Conservation (phyloP, 2,329 filamentous ascomycete genomes). For the Sarocladium brachiariae region DNA sequence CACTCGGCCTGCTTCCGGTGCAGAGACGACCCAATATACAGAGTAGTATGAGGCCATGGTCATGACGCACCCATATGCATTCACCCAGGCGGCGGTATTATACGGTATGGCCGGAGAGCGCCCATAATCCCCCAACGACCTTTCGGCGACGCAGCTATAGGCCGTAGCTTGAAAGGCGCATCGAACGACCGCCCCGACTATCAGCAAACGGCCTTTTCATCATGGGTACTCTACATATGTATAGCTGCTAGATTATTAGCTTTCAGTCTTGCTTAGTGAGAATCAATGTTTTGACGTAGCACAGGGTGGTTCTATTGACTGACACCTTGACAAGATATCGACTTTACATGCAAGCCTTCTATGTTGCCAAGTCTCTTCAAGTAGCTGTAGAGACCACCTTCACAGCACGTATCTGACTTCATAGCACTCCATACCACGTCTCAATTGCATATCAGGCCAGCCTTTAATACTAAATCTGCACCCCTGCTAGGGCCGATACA, state of each 20-base stretch:
- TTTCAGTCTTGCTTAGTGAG: not conserved
- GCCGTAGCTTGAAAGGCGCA: too few species aligned
- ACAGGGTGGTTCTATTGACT: not conserved
- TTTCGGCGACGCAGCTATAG: too few species aligned
- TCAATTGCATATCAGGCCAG: not conserved
- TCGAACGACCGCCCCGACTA: too few species aligned
- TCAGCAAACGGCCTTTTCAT: too few species aligned
- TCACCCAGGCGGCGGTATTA: too few species aligned
- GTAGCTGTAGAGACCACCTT: not conserved
- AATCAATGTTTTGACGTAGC: not conserved
- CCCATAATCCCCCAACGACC: too few species aligned
- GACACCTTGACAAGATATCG: not conserved
- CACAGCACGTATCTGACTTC: not conserved
- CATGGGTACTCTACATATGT: not conserved
- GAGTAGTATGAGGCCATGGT: too few species aligned
- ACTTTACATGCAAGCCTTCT: not conserved
- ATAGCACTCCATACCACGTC: not conserved
- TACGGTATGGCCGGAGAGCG: too few species aligned
- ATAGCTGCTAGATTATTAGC: not conserved
- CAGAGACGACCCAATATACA: too few species aligned
- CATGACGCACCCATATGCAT: too few species aligned
- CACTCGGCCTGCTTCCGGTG: too few species aligned
- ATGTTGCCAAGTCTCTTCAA: not conserved
- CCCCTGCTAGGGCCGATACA: not conserved
- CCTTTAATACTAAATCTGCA: not conserved